Base-by-base conservation (phyloP, 176 grass and related monocot species). In the Ampelocalamus luodianensis region DNA sequence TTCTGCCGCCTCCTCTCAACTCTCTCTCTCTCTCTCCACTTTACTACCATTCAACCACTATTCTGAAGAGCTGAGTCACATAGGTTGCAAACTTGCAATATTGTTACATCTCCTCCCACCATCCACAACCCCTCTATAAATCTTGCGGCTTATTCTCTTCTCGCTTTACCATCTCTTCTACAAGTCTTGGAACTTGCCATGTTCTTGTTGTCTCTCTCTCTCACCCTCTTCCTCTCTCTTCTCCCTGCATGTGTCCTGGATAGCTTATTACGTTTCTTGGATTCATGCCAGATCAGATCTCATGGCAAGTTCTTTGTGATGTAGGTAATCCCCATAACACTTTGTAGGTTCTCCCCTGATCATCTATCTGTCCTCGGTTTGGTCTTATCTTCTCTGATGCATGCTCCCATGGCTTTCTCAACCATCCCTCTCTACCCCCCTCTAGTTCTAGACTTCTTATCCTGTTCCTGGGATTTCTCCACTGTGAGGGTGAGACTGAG, bases 1-100 rank as follows among this genome's bases (percentile, higher is more conserved):
- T 74, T 74, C 22, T 43, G 48, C 49, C 8, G 29, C 39, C 48
- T 15, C 46, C 36, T 59, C 70, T 69, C 14, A 32, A 62, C 49
- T 76, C 69, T 23, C 71, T 75, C 53, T n/a, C 49, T 76, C 69
- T 23, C 71, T 78, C 83, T 58, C 83, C 66, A 61, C 85, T 90
- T 90, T 79, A 90, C 79, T 83, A 29, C 32, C 40, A 61, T 50
- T 79, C 80, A 90, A 83, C 89, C 0, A 90, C 89, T 90, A 53
- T 74, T 74, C 89, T 73, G 67, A 83, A 76, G 70, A 60, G 66
- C 55, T 77, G 40, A 51, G 56, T 84, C 72, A 18, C 77, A 14
- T 42, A 42, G 44, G 46, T 54, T 56, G 23, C 24, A 46, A 42
- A 56, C 36, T 54, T 56, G 23, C 24, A 46, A 65, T n/a, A 37